phyloP scores from a whole-genome alignment of 176 grass and related monocot species.

The Microstegium vimineum region DNA sequence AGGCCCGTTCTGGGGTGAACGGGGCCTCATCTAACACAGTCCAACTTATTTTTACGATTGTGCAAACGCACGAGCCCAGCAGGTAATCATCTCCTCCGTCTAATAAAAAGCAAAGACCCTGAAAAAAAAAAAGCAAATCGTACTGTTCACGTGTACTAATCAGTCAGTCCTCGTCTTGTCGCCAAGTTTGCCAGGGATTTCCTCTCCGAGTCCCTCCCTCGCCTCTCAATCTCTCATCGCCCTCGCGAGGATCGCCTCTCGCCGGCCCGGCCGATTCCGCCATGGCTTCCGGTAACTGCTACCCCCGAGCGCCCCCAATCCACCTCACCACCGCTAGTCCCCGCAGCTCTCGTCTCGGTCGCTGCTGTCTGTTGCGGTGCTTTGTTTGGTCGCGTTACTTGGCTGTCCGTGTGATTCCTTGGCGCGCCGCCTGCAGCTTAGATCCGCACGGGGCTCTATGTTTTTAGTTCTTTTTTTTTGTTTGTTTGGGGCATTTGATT shows the following conservation, averaged over 20 bases:
- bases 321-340: not conserved
- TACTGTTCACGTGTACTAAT: not conserved
- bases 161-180: constrained; percentile 31
- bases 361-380: not conserved
- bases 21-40: not conserved
- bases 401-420: not conserved
- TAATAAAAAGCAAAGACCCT: not conserved
- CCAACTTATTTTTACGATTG: too few relatives aligned
- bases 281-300: constrained; percentile 43
- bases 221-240: not conserved
- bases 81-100: not conserved
- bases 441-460: not conserved
- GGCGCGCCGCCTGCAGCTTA: not conserved
- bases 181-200: constrained; percentile 27
- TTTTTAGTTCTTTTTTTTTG: not conserved
- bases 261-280: not conserved
- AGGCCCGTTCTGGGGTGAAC: not conserved
- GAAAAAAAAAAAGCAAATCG: not conserved
- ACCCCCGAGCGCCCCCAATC: not conserved
- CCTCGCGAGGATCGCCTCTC: not conserved
- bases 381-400: not conserved
- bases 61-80: not conserved
- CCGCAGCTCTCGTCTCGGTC: not conserved
- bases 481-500: not conserved
- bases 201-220: not conserved